Evolutionary conservation across 2,329 filamentous ascomycete genomes (phyloP), one percentile per base, ranked within the genome.

Genomic region (Epichloe sylvatica): DNA sequence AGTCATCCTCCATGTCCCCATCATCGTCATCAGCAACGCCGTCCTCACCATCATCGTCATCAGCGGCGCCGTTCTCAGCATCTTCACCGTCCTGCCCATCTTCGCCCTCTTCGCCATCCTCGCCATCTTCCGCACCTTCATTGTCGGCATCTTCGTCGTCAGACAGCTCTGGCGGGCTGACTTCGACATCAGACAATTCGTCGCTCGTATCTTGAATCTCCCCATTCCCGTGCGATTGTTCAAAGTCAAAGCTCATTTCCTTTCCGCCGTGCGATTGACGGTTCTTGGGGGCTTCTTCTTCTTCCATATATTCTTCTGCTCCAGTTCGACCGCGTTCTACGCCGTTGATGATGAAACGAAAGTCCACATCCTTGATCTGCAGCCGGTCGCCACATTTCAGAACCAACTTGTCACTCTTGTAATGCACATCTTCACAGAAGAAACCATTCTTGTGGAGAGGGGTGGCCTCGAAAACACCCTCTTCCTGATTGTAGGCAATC

Each of bases 171-270:
- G 65, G 62, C 5, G 67, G 62, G 51, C 69, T 70, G 49, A 65
- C 60, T 9, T 64, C 67, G 45, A 72, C 63, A 17, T 71, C 69
- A 0, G 72, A 75, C 9, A 73, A 56, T 40, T 74, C 72, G 49
- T 77, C 74, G 53, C 76, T 79, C 2, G 75, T 78, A 52, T 78
- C 76, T 42, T 71, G 70, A 40, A 75, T 70, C 39, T 77, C 73
- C 35, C 73, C 78, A 51, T 75, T 71, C 39, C 77, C 76, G 52
- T 77, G 72, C 0, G 76, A 74, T 59, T 78, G 76, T 59, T 84
- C 80, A 57, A 86, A 86, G 49, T 83, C 80, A 53, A 86, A 82
- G 62, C 81, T 86, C 80, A 86, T 86, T 55, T 81, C 75, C 60
- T 83, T 83, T 49, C 78, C 78, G 35, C 76, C 76, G 47, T 77